Conservation (phyloP, 192 early-diverging fungal genomes). For the Dissophora ornata region DNA sequence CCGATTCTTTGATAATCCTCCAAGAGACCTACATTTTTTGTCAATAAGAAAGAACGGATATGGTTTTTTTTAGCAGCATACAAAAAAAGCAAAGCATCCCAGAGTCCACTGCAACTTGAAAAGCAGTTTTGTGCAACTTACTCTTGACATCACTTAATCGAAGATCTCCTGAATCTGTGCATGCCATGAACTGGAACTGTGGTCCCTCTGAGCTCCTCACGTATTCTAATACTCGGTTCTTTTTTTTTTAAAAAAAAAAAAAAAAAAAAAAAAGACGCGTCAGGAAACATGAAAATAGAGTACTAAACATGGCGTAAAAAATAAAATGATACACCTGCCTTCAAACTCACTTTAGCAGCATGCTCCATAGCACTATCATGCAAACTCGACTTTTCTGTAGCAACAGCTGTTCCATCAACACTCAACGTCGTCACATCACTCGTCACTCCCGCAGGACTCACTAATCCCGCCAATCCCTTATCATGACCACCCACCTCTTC, state of each 20-base stretch:
- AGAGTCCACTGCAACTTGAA: too few relatives aligned
- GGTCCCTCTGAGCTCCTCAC: slow-evolving; percentile 21
- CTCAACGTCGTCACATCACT: slow-evolving; percentile 20
- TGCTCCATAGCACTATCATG: slow-evolving; percentile 16
- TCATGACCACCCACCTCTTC: not conserved
- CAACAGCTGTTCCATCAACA: slow-evolving; percentile 13
- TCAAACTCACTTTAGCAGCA: slow-evolving; percentile 18
- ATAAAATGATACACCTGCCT: too few relatives aligned
- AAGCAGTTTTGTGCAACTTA: too few relatives aligned
- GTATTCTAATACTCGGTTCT: slow-evolving; percentile 11
- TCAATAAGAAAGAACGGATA: too few relatives aligned
- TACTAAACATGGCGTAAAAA: too few relatives aligned
- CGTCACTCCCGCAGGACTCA: slow-evolving; percentile 28
- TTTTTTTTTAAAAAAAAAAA: not conserved
- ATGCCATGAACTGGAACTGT: slow-evolving; percentile 47
- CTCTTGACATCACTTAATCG: slow-evolving; percentile 40
- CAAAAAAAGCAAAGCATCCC: too few relatives aligned
- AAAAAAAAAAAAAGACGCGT: not conserved
- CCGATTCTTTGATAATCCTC: slow-evolving; percentile 49
- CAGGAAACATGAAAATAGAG: not conserved
- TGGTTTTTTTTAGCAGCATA: not conserved
- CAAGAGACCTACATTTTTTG: slow-evolving; percentile 31
- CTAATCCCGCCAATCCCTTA: not conserved
- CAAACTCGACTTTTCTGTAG: not conserved
- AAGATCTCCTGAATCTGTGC: slow-evolving; percentile 31